phyloP scores from a whole-genome alignment of 202 grass and related monocot species.

The Zizania palustris region DNA sequence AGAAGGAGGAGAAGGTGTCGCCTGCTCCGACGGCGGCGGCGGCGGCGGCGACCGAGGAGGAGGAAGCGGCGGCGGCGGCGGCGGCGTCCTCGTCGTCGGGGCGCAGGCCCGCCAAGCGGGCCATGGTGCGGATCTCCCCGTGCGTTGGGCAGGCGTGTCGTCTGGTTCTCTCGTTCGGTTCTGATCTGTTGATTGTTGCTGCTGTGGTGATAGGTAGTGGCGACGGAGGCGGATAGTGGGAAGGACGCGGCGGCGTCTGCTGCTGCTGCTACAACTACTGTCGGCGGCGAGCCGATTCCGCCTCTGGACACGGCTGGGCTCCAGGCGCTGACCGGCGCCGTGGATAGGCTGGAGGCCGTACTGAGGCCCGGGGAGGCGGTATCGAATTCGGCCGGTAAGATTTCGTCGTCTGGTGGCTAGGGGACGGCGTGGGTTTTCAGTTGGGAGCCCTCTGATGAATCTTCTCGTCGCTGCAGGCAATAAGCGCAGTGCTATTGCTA shows the following conservation, averaged over 20 bases:
- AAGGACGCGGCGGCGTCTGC: conserved; percentile 11
- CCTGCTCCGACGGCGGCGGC: conserved; percentile 25
- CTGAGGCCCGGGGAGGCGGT: conserved; percentile 42
- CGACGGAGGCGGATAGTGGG: conserved; percentile 29
- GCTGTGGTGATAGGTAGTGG: conserved; percentile 30
- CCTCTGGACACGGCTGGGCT: conserved; percentile 44
- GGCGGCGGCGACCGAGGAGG: not conserved
- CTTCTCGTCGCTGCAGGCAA: conserved; percentile 30
- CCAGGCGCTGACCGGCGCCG: conserved; percentile 55
- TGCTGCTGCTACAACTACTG: not conserved
- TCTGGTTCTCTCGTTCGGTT: not conserved
- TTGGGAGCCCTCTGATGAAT: conserved; percentile 1
- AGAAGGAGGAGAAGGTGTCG: conserved; percentile 30
- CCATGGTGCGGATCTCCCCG: conserved; percentile 52
- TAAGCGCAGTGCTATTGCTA: conserved; percentile 35
- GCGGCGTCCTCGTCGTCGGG: conserved; percentile 35
- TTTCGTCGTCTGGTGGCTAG: not conserved
- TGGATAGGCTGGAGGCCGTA: conserved; percentile 48
- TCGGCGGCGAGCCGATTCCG: conserved; percentile 1
- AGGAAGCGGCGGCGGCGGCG: conserved; percentile 12
- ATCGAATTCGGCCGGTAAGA: conserved; percentile 40
- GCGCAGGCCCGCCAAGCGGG: conserved; percentile 56
- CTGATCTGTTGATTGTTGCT: conserved; percentile 25
- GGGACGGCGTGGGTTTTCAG: not conserved
- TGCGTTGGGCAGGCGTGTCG: not conserved